Evolutionary conservation across 2,329 filamentous ascomycete genomes (phyloP), one percentile per base, ranked within the genome.

Genomic region (Coniochaeta sp.): DNA sequence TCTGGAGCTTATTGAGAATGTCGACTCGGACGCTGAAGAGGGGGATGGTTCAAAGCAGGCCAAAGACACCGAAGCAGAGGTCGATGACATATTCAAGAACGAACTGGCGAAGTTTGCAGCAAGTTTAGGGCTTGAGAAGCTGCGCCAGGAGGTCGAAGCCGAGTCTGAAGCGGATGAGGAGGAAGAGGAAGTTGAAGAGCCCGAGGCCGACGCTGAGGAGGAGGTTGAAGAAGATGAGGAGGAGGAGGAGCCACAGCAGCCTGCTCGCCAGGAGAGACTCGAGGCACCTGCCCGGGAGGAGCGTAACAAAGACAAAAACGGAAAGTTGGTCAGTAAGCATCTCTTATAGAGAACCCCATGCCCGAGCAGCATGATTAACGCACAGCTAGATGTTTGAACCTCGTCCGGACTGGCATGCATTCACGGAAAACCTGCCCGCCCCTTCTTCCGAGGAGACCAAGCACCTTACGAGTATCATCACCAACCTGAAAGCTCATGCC

Each of bases 401-500:
- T 61, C 77, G 80, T 58, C 75, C 83, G 65, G 83, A 86, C 63
- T 86, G 83, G 83, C 77, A 86, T 69, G 75, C 73, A 56, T 72
- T 75, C 56, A 68, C 82, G 50, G 73, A 71, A 36, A 68, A 71
- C 52, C 72, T 85, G 17, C 78, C 81, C 0, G 64, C 67, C 1
- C 77, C 79, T 3, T 71, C 69, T 1, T 74, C 76, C n/a, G 79
- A 81, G 54, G 74, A 82, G 40, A 67, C 76, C 34, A 73, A 72
- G 22, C 76, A 76, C 1, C 77, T 78, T 62, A 70, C 74, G 19
- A 67, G 73, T 17, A 74, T 77, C 14, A 75, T 84, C 28, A 74
- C 79, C 52, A 75, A 77, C 40, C 70, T 89, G 52, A 86, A 91
- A 68, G 76, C 85, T 16, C 86, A 96, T 72, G 92, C 91, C 3